A percentile compares a stretch with the other conserved stretches of the same genome.
These are phyloP conservation scores for Zygoascus bituminiphila DNA, from an alignment of 805 yeast species.

Conservation along the genomic window DNA sequence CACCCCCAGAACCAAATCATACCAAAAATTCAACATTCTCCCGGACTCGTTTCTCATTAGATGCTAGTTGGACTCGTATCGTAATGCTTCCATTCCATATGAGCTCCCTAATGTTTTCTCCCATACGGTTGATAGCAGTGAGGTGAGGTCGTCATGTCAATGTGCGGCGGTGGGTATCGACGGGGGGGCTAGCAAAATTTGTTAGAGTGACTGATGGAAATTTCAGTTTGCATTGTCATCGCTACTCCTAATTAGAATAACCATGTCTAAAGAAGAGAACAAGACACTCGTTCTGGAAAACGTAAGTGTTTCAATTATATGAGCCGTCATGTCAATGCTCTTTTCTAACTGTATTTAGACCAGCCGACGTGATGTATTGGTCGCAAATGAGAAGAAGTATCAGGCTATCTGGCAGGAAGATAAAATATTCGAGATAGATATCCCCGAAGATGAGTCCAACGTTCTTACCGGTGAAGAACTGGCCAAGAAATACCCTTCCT, in stretches of 20 bases:
- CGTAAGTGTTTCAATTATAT: constrained; percentile 14
- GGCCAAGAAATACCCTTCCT: constrained; percentile 74
- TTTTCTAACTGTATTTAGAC: constrained; percentile 34
- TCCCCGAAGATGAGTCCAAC: constrained; percentile 71
- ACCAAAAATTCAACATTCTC: constrained; percentile 10
- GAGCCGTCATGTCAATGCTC: neutral
- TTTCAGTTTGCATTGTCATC: neutral
- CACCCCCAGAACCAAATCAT: neutral
- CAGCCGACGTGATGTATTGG: constrained; percentile 87
- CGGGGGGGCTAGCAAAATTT: neutral
- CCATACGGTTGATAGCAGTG: neutral
- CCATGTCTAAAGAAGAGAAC: constrained; percentile 2
- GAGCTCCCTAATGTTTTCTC: constrained; percentile 4
- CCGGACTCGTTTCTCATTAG: constrained; percentile 14
- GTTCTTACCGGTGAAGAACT: constrained; percentile 58
- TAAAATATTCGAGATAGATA: constrained; percentile 76
- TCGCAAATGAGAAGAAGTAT: constrained; percentile 80
- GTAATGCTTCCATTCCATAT: constrained; percentile 26
- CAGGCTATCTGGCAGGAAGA: constrained; percentile 84
- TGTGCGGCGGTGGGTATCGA: neutral
- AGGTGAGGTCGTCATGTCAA: no score
- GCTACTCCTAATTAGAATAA: neutral
- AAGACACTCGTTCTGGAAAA: constrained; percentile 25
- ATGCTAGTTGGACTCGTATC: constrained; percentile 19
- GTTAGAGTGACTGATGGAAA: neutral